Evolutionary conservation across 2,329 filamentous ascomycete genomes (phyloP).

Genomic region (Colletotrichum navitas): DNA sequence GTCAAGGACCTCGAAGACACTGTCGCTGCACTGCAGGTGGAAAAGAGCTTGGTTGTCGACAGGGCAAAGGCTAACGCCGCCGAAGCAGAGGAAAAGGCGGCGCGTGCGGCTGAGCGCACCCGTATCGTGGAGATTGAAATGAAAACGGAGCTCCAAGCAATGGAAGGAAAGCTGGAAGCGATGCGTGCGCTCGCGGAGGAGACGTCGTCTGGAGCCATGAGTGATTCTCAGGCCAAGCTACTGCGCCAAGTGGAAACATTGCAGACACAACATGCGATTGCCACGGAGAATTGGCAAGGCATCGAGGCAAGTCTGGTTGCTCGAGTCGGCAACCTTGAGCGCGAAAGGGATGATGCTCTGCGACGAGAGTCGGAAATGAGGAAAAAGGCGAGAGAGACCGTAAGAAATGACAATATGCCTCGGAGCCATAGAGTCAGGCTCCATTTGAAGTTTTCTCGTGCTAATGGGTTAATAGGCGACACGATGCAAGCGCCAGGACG

Average conservation of each 20-base stretch:
- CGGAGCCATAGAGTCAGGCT: neutral
- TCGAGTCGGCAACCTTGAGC: constrained; percentile 83
- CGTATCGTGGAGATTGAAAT: constrained; percentile 80
- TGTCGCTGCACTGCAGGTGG: constrained; percentile 76
- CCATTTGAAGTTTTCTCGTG: neutral
- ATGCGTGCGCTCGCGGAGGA: constrained; percentile 90
- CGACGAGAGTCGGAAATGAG: constrained; percentile 88
- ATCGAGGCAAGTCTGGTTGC: constrained; percentile 89
- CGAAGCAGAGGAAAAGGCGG: constrained; percentile 79
- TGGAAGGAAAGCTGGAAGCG: constrained; percentile 92
- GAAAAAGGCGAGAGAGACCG: constrained; percentile 88
- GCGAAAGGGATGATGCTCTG: constrained; percentile 88
- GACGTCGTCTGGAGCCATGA: constrained; percentile 82
- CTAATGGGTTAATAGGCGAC: constrained; percentile 65
- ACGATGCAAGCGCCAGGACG: constrained; percentile 77
- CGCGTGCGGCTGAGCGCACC: constrained; percentile 78
- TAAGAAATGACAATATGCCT: constrained; percentile 59
- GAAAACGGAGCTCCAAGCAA: constrained; percentile 78
- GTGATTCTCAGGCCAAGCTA: constrained; percentile 89
- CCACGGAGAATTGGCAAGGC: constrained; percentile 97
- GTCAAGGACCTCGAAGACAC: constrained; percentile 67
- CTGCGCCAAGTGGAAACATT: constrained; percentile 94
- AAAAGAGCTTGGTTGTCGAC: constrained; percentile 81
- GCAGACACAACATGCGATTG: constrained; percentile 93
- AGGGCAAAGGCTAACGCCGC: constrained; percentile 73